Base-by-base conservation (phyloP, 2,329 filamentous ascomycete genomes). In the Trichoderma koningii region DNA sequence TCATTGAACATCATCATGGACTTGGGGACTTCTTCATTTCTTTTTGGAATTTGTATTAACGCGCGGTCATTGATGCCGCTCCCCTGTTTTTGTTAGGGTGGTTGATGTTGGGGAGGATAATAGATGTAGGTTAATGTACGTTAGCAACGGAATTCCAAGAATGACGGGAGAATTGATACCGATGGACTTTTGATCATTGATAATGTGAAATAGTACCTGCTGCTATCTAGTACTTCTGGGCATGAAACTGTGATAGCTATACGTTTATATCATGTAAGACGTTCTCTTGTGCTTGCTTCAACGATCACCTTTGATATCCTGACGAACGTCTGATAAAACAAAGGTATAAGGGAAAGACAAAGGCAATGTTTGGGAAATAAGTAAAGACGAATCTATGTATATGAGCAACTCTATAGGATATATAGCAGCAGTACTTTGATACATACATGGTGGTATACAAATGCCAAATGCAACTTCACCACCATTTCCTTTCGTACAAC, bases 371-470 rank as follows among this genome's bases (percentile, higher is more conserved):
- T 23, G 21, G 48, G 30, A 28, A 1, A 48, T 1, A 23, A 15
- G 5, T 19, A 10, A 55, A 42, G n/a, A 41, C 30, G 41, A 42
- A 42, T 45, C 41, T 56, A 28, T 57, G 26, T 34, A 10, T 30
- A 53, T 47, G 55, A 44, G 12, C 19, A n/a, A 47, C 41, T 30
- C 55, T 59, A 30, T n/a, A 21, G 41, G 41, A 38, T 38, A 38
- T 38, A 38, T 38, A 38, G 34, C 34, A 38, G 34, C 34, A 47
- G 12, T 56, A 44, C 50, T 48, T 12, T 51, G 17, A 51, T 51
- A 51, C 48, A 51, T 51, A 51, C 48, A 51, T 51, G 30, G 48
- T 51, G 48, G 48, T 51, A 51, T 51, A 51, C 48, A 51, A 30
- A 28, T 30, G 48, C 48, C 34, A 38, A 38, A 34, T 14, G 34